Base-by-base conservation (phyloP, 345 rosid species). In the Chamaenerion angustifolium region DNA sequence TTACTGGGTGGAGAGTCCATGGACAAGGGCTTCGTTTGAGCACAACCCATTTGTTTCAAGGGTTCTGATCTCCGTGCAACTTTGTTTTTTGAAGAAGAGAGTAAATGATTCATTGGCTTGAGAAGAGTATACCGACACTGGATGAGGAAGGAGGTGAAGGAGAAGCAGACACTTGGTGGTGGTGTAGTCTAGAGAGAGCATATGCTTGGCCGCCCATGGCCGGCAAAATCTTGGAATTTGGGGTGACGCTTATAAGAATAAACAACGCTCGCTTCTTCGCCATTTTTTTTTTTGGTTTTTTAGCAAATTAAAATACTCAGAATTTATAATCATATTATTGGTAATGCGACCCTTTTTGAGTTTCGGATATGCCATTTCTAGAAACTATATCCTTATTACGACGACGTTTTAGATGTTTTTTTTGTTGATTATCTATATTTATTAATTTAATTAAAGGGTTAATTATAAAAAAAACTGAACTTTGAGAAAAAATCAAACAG, bases 131-230 rank as follows among this genome's bases (percentile, higher is more conserved):
- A 40, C 11, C 19, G 16, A 17, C n/a, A 55, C 1, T 4, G 25
- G 10, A n/a, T n/a, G n/a, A n/a, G n/a, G n/a, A n/a, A n/a, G n/a
- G 15, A 51, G 14, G 45, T 13, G 43, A n/a, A 52, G 46, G 52
- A 45, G 43, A 64, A 40, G 37, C 17, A 40, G 67, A 62, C 75
- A 56, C 7, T 52, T 19, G 45, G 47, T 8, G 27, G 25, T 21
- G 25, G 40, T 43, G 54, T 13, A 13, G 25, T 31, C 15, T 15
- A 45, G 55, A 15, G 56, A 45, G 51, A 65, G 40, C 42, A 51
- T 51, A 44, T 56, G 43, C 35, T 56, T 43, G 58, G 78, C 83
- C 83, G 76, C 48, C 76, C 57, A 14, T 21, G 55, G 81, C 68
- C 88, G 66, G 81, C 83, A 27, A 14, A 31, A 3, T 40, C 35